Evolutionary conservation across 2,329 filamentous ascomycete genomes (phyloP).

Genomic region (Aaosphaeria arxii): DNA sequence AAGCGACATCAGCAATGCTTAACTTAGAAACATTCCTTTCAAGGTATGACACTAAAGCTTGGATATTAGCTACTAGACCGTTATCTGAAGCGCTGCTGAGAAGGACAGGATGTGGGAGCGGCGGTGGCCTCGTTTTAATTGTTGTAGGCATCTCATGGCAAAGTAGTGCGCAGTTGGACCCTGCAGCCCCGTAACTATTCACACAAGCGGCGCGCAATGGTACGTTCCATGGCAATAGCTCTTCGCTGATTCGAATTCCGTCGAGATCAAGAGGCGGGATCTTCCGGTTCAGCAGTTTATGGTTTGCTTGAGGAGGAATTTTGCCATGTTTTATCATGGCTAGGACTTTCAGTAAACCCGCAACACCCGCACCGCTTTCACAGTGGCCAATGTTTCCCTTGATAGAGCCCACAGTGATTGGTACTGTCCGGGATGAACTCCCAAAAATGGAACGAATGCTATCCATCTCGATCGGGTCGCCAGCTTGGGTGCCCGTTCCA

Average conservation of each 20-base stretch:
- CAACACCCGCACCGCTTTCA: conserved; percentile 18
- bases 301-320: conserved; percentile 20
- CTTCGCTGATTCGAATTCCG: conserved; percentile 9
- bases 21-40: too few species aligned
- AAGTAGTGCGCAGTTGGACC: conserved; percentile 8
- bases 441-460: conserved; percentile 16
- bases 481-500: conserved; percentile 17
- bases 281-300: conserved; percentile 8
- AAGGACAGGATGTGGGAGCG: too few species aligned
- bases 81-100: too few species aligned
- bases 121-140: too few species aligned
- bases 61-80: too few species aligned
- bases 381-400: conserved; percentile 30
- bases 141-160: too few species aligned
- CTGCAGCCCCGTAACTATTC: conserved; percentile 22
- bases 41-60: too few species aligned
- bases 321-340: conserved; percentile 15
- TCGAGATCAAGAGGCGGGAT: conserved; percentile 7
- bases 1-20: too few species aligned
- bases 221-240: conserved; percentile 8
- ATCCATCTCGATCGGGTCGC: conserved; percentile 15
- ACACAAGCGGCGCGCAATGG: conserved; percentile 7
- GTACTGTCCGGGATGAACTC: not conserved
- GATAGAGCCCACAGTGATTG: conserved; percentile 20
- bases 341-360: conserved; percentile 23